Conservation (phyloP, 2,329 filamentous ascomycete species). For the Alternaria ventricosa region DNA sequence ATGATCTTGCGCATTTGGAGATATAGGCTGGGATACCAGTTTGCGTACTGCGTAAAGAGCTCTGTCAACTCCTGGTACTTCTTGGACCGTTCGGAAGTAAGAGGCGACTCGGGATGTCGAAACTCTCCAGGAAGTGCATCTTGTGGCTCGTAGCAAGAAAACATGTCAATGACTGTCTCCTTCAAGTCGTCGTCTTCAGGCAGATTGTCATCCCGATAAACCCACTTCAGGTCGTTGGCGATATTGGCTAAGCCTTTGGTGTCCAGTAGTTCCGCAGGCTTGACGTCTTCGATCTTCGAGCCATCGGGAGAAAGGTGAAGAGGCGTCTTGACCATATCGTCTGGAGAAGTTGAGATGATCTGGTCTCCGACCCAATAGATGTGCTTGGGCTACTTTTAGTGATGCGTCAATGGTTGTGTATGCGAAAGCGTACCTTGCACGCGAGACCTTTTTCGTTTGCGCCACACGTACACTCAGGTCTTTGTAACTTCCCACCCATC, state of each 20-base stretch:
- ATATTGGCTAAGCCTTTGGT: slow-evolving; percentile 34
- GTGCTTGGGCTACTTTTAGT: slow-evolving; percentile 34
- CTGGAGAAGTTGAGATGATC: slow-evolving; percentile 33
- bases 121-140: slow-evolving; percentile 45
- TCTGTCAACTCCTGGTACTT: slow-evolving; percentile 42
- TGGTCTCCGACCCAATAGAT: slow-evolving; percentile 49
- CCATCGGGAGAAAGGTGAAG: slow-evolving; percentile 41
- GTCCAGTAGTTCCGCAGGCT: slow-evolving; percentile 39
- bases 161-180: slow-evolving; percentile 41
- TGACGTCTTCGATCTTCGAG: slow-evolving; percentile 38
- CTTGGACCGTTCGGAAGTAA: slow-evolving; percentile 35
- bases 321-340: slow-evolving; percentile 30
- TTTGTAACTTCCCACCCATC: slow-evolving; percentile 33
- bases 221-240: slow-evolving; percentile 39
- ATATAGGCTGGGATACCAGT: slow-evolving; percentile 35
- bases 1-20: slow-evolving; percentile 37
- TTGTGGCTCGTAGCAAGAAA: slow-evolving; percentile 47
- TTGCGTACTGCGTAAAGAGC: slow-evolving; percentile 39
- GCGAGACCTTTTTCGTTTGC: slow-evolving; percentile 41
- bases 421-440: slow-evolving; percentile 39
- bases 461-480: slow-evolving; percentile 45
- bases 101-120: slow-evolving; percentile 32
- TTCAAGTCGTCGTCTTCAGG: slow-evolving; percentile 39
- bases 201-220: slow-evolving; percentile 35
- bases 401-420: background rate